phyloP scores from a whole-genome alignment of 106 monocot species.

The Phalaenopsis aphrodite region DNA sequence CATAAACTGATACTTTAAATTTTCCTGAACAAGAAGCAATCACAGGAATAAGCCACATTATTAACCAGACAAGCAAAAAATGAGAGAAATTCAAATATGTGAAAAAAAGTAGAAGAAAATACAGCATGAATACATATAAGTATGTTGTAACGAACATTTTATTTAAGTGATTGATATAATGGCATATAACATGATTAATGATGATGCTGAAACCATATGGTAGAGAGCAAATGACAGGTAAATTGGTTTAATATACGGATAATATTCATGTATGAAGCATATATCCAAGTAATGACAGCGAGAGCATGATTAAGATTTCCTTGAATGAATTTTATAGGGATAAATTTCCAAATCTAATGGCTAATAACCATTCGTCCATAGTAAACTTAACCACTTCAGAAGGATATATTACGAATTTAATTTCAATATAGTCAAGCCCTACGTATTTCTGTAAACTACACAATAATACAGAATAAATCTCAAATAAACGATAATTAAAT shows the following conservation, averaged over 20 bases:
- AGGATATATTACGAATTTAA: not conserved
- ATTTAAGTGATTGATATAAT: no score
- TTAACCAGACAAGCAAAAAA: not conserved
- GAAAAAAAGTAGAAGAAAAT: not conserved
- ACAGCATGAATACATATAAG: no score
- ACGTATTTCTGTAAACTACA: not conserved
- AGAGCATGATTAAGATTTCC: not conserved
- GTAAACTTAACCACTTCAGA: not conserved
- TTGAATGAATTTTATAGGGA: not conserved
- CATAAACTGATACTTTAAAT: constrained; percentile 82
- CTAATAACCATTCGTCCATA: not conserved
- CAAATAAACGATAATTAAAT: not conserved
- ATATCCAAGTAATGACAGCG: no score
- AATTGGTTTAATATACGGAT: not conserved
- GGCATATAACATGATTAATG: no score
- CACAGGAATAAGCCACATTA: not conserved
- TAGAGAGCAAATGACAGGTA: not conserved
- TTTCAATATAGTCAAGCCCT: not conserved
- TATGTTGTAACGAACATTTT: no score
- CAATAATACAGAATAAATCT: not conserved
- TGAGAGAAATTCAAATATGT: not conserved
- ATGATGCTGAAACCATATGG: not conserved
- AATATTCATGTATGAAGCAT: not conserved
- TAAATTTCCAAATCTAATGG: not conserved
- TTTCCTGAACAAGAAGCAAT: constrained; percentile 40